phyloP scores from a whole-genome alignment of 2,329 filamentous ascomycete genomes.

The Pyrenophora tritici-repentis region DNA sequence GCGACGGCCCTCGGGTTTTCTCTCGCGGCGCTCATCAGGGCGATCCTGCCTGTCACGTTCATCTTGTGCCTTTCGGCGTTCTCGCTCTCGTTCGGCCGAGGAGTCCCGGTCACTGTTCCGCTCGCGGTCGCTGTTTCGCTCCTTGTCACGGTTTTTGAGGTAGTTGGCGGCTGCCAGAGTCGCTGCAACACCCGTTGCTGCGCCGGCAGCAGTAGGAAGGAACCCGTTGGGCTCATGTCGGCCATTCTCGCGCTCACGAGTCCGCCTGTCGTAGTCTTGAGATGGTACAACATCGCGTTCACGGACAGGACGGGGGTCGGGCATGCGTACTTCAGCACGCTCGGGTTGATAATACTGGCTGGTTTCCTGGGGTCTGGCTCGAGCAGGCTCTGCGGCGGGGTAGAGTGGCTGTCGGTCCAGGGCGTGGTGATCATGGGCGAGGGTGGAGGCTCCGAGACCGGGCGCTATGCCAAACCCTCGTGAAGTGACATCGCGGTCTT shows the following conservation, averaged over 20 bases:
- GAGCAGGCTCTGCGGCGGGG: constrained; percentile 20
- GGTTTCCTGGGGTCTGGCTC: constrained; percentile 23
- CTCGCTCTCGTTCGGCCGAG: constrained; percentile 48
- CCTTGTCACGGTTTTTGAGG: constrained; percentile 40
- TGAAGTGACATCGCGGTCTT: constrained; percentile 52
- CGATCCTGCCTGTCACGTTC: constrained; percentile 37
- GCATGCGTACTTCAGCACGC: constrained; percentile 37
- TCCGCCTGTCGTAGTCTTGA: constrained; percentile 40
- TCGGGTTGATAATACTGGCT: constrained; percentile 33
- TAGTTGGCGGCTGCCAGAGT: constrained; percentile 36
- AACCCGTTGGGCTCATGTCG: constrained; percentile 17
- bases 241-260: constrained; percentile 37
- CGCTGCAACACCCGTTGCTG: constrained; percentile 37
- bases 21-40: constrained; percentile 35
- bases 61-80: constrained; percentile 38
- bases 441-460: constrained; percentile 9
- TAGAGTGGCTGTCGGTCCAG: constrained; percentile 46
- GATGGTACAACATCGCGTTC: constrained; percentile 29
- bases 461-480: constrained; percentile 55
- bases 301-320: constrained; percentile 30
- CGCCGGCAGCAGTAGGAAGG: constrained; percentile 34
- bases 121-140: constrained; percentile 35
- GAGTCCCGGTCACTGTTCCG: constrained; percentile 19
- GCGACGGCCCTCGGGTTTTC: constrained; percentile 23
- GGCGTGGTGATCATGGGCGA: constrained; percentile 44